phyloP scores from a whole-genome alignment of 352 stramenopile species.

The Pythium scleroteichum region DNA sequence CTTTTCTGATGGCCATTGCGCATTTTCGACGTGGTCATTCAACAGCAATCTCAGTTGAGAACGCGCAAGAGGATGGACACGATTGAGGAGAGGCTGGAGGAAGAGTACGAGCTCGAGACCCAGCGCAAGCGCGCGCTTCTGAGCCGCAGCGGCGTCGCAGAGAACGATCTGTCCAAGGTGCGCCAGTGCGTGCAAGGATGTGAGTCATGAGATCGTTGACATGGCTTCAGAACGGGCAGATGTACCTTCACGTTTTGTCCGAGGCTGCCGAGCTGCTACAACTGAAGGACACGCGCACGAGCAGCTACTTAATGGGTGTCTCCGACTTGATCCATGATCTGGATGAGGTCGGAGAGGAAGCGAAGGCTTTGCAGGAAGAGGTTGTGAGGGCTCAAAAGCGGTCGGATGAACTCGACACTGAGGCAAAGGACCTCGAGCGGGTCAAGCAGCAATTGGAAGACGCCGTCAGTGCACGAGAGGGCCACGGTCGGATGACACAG shows the following conservation, averaged over 20 bases:
- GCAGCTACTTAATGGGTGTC: conserved; percentile 39
- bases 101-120: conserved; percentile 39
- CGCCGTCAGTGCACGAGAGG: conserved; percentile 36
- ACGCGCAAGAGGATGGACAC: conserved; percentile 17
- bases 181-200: neutral
- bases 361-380: conserved; percentile 12
- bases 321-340: conserved; percentile 32
- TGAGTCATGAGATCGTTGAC: neutral
- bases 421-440: conserved; percentile 33
- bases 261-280: conserved; percentile 41
- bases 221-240: conserved; percentile 39
- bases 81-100: conserved; percentile 26
- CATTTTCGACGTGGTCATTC: conserved; percentile 4
- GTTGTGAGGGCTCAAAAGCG: conserved; percentile 7
- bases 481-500: conserved; percentile 27
- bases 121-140: conserved; percentile 38
- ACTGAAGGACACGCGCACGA: conserved; percentile 39
- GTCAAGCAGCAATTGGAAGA: conserved; percentile 34
- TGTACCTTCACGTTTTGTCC: conserved; percentile 51
- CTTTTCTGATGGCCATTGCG: neutral
- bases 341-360: conserved; percentile 13
- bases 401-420: conserved; percentile 31
- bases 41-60: conserved; percentile 12
- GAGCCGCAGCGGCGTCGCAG: conserved; percentile 29
- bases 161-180: conserved; percentile 53